Evolutionary conservation across 768 basidiomycete genomes (phyloP), one percentile per base, ranked within the genome.

Genomic region (Boletus rubropictus): DNA sequence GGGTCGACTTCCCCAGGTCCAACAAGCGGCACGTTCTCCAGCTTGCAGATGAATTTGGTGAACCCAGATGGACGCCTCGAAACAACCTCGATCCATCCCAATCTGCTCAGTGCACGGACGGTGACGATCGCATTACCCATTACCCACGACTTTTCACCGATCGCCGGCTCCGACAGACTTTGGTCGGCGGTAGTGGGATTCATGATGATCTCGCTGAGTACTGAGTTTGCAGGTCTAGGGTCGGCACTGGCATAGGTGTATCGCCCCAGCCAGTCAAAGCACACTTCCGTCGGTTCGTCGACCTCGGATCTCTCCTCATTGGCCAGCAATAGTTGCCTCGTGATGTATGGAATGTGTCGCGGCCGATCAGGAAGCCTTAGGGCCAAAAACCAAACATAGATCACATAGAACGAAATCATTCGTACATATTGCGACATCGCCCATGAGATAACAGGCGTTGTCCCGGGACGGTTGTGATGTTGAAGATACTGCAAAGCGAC

Each of bases 241-340:
- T 96, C 93, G 14, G 92, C 91, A 58, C 86, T 92, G 12, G 85
- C 91, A 58, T 94, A 97, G 0, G 95, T 86, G 62, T 96, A 96
- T 15, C 96, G 77, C 9, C 91, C 86, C 15, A 99, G 75, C 92
- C 94, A 98, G 64, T 99, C 96, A 60, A 98, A 94, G 67, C 91
- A 95, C 29, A 98, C 95, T 61, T 97, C 91, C 0, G 93, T 89
- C 22, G 86, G 84, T 50, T 89, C 90, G 63, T 98, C 96, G 5
- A 94, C 72, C 33, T 79, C 75, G 2, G 71, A 69, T 44, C 78
- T 79, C 12, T 79, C 83, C 50, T 88, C 86, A 67, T 92, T 92
- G 12, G 91, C 92, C 21, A 92, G 73, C 8, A 94, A 72, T 1
- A 99, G 77, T 54, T 92, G 87, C 8, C 86, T 77, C 1, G 86